Percentiles rank a stretch among this genome's conserved stretches.
phyloP scores from a whole-genome alignment of 257 asterid species.

The Rehmannia glutinosa region DNA sequence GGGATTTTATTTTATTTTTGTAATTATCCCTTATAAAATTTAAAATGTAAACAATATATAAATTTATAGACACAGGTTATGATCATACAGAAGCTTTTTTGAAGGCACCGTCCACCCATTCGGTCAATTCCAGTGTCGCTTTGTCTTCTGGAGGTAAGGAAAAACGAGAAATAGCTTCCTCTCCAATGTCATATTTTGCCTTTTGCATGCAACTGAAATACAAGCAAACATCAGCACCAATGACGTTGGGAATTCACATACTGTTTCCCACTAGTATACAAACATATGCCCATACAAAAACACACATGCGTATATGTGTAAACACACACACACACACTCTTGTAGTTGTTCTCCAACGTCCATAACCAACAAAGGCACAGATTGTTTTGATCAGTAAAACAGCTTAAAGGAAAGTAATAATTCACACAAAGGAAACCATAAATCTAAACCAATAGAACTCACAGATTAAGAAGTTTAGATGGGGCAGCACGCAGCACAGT shows the following conservation, averaged over 20 bases:
- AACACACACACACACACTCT: not conserved
- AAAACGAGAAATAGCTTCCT: slow-evolving; percentile 90
- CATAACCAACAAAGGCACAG: slow-evolving; percentile 16
- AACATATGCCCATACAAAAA: not conserved
- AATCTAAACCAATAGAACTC: slow-evolving; percentile 35
- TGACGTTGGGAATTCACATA: slow-evolving; percentile 7
- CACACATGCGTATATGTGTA: not conserved
- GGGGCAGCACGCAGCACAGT: slow-evolving; percentile 97
- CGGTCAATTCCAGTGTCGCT: slow-evolving; percentile 83
- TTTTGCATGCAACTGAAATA: slow-evolving; percentile 92
- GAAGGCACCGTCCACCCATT: slow-evolving; percentile 96
- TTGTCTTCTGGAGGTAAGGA: slow-evolving; percentile 96
- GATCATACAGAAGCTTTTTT: slow-evolving; percentile 76
- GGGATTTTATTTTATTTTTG: too few species aligned
- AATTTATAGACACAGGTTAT: slow-evolving; percentile 23
- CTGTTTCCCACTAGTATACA: not conserved
- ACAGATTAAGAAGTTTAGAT: slow-evolving; percentile 91
- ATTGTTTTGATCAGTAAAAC: slow-evolving; percentile 7
- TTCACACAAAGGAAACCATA: slow-evolving; percentile 6
- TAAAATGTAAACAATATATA: slow-evolving; percentile 8
- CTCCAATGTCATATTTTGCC: slow-evolving; percentile 95
- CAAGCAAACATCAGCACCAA: slow-evolving; percentile 25
- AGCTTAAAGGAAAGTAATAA: slow-evolving; percentile 4
- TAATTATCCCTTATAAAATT: too few species aligned
- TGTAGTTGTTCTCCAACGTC: slow-evolving; percentile 9